These are phyloP conservation scores for Didymella exigua DNA, from an alignment of 2,329 filamentous ascomycete species.

Conservation along the genomic window DNA sequence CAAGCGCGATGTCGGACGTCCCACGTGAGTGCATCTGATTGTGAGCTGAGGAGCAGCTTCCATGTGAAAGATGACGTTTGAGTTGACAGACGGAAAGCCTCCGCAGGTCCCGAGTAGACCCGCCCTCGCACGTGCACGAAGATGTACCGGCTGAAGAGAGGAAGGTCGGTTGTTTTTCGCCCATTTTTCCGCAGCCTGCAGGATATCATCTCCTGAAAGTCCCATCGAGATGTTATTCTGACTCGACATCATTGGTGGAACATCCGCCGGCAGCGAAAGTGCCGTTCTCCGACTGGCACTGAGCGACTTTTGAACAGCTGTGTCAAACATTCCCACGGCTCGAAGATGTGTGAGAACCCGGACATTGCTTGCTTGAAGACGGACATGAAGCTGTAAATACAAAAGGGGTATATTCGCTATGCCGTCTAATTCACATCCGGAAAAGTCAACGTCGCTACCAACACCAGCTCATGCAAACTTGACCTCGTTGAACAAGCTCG, in stretches of 20 bases:
- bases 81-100: slow-evolving; percentile 26
- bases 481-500: slow-evolving; percentile 56
- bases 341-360: neutral
- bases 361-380: neutral
- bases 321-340: slow-evolving; percentile 6
- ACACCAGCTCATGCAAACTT: slow-evolving; percentile 40
- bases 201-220: slow-evolving; percentile 13
- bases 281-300: slow-evolving; percentile 5
- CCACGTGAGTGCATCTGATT: slow-evolving; percentile 9
- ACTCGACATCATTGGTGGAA: slow-evolving; percentile 12
- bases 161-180: slow-evolving; percentile 7
- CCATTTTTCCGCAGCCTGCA: slow-evolving; percentile 12
- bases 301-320: neutral
- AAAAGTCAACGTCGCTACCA: slow-evolving; percentile 6
- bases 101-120: slow-evolving; percentile 27
- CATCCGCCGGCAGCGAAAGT: slow-evolving; percentile 2
- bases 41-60: neutral
- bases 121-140: slow-evolving; percentile 30
- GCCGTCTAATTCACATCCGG: slow-evolving; percentile 11
- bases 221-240: slow-evolving; percentile 6
- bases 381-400: slow-evolving; percentile 4
- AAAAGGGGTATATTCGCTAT: slow-evolving; percentile 33
- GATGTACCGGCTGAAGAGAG: slow-evolving; percentile 22
- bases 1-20: neutral
- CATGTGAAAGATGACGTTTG: slow-evolving; percentile 47